phyloP scores from a whole-genome alignment of 108 stramenopile genomes.

The Cyclotella sp. region DNA sequence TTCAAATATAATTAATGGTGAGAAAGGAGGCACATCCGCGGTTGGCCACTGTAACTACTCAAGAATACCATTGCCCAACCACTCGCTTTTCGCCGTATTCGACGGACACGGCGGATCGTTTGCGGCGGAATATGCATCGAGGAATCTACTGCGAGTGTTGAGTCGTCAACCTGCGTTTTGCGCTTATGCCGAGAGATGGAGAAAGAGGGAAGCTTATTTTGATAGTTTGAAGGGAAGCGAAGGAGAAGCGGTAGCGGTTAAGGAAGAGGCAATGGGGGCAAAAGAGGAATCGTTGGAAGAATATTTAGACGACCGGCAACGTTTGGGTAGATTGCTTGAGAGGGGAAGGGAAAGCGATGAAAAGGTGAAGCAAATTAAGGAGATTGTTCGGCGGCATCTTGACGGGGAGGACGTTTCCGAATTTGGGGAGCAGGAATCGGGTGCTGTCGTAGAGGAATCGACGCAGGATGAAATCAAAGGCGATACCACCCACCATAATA shows the following conservation, averaged over 20 bases:
- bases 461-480: neutral
- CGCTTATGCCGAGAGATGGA: conserved; percentile 56
- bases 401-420: conserved; percentile 11
- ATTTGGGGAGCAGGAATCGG: neutral
- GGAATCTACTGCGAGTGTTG: conserved; percentile 61
- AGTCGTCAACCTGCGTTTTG: conserved; percentile 46
- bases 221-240: neutral
- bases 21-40: neutral
- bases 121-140: conserved; percentile 66
- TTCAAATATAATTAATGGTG: too few species aligned
- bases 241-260: neutral
- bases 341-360: conserved; percentile 43
- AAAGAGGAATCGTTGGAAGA: neutral
- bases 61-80: conserved; percentile 48
- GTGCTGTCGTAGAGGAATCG: neutral
- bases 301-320: neutral
- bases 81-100: conserved; percentile 78
- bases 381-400: conserved; percentile 28
- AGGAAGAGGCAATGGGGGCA: neutral
- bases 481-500: neutral
- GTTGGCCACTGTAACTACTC: conserved; percentile 14
- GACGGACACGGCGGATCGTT: conserved; percentile 86
- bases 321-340: conserved; percentile 17
- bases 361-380: conserved; percentile 38
- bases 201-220: conserved; percentile 23